Conservation (phyloP, 192 early-diverging fungal genomes). For the Coemansia asiatica region DNA sequence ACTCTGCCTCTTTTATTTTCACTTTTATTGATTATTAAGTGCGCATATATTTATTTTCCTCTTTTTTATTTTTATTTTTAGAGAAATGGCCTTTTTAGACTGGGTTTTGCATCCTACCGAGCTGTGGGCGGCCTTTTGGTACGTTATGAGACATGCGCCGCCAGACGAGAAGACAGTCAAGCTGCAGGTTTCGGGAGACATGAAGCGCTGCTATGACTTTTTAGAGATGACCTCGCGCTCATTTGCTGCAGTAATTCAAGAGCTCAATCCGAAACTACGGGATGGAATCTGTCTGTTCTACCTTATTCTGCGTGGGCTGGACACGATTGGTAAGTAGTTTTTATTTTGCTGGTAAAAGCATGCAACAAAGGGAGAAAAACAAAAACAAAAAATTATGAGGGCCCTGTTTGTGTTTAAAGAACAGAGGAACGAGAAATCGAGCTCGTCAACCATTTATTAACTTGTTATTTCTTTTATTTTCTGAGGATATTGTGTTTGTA, state of each 20-base stretch:
- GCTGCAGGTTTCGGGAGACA: conserved; percentile 58
- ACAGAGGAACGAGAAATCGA: neutral
- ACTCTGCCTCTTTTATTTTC: neutral
- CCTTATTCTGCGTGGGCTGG: conserved; percentile 90
- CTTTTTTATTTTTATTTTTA: neutral
- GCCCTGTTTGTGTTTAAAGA: neutral
- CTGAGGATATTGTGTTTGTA: conserved; percentile 1
- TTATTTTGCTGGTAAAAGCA: neutral
- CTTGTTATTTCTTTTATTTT: neutral
- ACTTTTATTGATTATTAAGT: neutral
- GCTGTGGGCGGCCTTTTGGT: conserved; percentile 76
- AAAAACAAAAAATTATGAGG: neutral
- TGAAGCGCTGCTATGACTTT: conserved; percentile 82
- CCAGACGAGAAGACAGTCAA: conserved; percentile 60
- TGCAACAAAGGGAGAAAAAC: too few relatives aligned
- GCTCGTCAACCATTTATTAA: neutral
- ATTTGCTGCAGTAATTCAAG: conserved; percentile 94
- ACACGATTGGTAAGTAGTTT: conserved; percentile 75
- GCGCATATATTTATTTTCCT: neutral
- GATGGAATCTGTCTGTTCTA: conserved; percentile 95
- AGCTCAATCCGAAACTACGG: conserved; percentile 73
- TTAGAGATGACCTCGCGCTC: conserved; percentile 93
- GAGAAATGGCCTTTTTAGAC: conserved; percentile 59
- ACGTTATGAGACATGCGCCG: conserved; percentile 59
- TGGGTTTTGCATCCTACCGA: conserved; percentile 84